These are phyloP conservation scores for Urtica urens DNA, from an alignment of 306 rosid genomes.

Conservation along the genomic window DNA sequence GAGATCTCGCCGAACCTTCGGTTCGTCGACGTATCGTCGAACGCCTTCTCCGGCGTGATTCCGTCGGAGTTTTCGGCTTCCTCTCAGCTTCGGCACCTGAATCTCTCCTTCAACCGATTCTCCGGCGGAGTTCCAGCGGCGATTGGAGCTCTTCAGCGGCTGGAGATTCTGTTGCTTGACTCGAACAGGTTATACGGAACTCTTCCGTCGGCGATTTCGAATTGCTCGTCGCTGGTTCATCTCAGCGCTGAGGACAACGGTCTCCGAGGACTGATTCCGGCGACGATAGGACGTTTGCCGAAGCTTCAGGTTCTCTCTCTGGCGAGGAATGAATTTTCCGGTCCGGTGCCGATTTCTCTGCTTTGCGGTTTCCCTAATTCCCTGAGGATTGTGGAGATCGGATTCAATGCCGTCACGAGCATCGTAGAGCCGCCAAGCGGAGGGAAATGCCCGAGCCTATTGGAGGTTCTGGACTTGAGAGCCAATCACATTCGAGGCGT, in stretches of 20 bases:
- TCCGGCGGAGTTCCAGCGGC: slow-evolving; percentile 45
- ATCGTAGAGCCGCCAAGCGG: slow-evolving; percentile 36
- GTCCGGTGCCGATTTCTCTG: slow-evolving; percentile 49
- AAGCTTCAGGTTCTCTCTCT: slow-evolving; percentile 59
- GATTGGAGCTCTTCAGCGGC: slow-evolving; percentile 32
- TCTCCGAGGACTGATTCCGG: slow-evolving; percentile 54
- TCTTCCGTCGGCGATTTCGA: slow-evolving; percentile 56
- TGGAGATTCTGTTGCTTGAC: slow-evolving; percentile 47
- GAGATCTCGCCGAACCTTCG: slow-evolving; percentile 31
- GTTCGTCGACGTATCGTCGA: slow-evolving; percentile 45
- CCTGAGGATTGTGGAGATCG: slow-evolving; percentile 35
- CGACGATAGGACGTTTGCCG: slow-evolving; percentile 43
- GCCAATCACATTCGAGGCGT: slow-evolving; percentile 34
- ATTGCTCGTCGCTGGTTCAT: slow-evolving; percentile 51
- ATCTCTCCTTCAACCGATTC: slow-evolving; percentile 48
- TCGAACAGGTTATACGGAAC: slow-evolving; percentile 45
- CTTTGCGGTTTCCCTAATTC: slow-evolving; percentile 35
- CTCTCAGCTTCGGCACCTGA: slow-evolving; percentile 48
- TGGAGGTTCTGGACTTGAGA: slow-evolving; percentile 46
- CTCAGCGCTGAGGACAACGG: slow-evolving; percentile 45
- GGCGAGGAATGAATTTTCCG: slow-evolving; percentile 41
- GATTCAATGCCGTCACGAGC: slow-evolving; percentile 60
- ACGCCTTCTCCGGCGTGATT: slow-evolving; percentile 46
- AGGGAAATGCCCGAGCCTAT: slow-evolving; percentile 17
- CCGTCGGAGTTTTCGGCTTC: slow-evolving; percentile 35